A percentile compares a stretch with the other conserved stretches of the same genome.
Conservation (phyloP, 257 asterid species). For the Euphrasia confusa region DNA sequence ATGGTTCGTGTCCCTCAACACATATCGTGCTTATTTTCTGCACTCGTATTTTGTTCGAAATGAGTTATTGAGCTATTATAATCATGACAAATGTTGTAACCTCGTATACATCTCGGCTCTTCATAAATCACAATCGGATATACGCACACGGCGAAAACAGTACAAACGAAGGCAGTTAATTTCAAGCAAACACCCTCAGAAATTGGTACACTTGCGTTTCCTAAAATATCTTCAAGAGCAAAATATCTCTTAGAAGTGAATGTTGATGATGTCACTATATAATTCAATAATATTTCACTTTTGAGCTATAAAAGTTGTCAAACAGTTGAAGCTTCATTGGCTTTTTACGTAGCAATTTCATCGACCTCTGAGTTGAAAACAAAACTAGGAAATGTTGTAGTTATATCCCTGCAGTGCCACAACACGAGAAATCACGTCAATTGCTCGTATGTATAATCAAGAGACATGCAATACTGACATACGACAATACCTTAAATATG, state of each 20-base stretch:
- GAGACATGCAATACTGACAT: neutral
- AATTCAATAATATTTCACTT: conserved; percentile 5
- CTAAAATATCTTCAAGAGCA: neutral
- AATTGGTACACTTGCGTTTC: neutral
- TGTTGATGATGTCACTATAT: conserved; percentile 4
- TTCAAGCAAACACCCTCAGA: neutral
- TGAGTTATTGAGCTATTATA: too few relatives aligned
- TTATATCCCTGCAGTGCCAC: conserved; percentile 63
- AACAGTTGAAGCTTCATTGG: conserved; percentile 7
- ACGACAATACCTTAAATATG: conserved; percentile 61
- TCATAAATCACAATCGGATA: neutral
- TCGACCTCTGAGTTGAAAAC: conserved; percentile 89
- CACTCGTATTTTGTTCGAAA: too few relatives aligned
- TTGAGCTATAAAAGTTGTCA: conserved; percentile 12
- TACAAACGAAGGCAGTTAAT: neutral
- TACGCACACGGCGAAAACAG: neutral
- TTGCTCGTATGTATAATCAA: neutral
- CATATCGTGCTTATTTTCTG: too few relatives aligned
- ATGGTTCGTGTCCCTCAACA: too few relatives aligned
- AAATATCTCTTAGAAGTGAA: neutral
- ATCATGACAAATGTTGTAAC: too few relatives aligned
- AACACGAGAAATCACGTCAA: conserved; percentile 3
- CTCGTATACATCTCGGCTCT: too few relatives aligned
- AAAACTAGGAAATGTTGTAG: conserved; percentile 81
- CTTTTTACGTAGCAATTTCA: conserved; percentile 61